Percentiles rank a stretch among this genome's conserved stretches.
phyloP scores from a whole-genome alignment of 1,284 basidiomycete genomes.

The Coniferiporia weirii region DNA sequence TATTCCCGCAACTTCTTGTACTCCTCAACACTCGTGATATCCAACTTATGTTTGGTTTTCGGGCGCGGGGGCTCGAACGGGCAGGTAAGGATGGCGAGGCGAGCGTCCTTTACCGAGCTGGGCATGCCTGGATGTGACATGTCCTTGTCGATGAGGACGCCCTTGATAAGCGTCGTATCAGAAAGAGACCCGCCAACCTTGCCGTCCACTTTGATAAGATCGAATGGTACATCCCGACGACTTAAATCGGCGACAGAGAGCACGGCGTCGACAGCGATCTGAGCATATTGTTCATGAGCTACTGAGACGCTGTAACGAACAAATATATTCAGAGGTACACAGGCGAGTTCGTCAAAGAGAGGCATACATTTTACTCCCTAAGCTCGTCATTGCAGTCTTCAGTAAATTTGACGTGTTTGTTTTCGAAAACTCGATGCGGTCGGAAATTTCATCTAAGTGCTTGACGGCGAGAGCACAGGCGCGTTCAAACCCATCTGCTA shows the following conservation, averaged over 20 bases:
- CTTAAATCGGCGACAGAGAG: conserved; percentile 93
- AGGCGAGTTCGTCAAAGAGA: background rate
- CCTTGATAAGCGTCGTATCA: conserved; percentile 89
- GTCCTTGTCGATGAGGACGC: conserved; percentile 98
- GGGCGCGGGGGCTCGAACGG: conserved; percentile 98
- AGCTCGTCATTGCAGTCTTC: conserved; percentile 93
- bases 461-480: conserved; percentile 43
- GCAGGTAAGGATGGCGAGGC: conserved; percentile 95
- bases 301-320: conserved; percentile 77
- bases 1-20: conserved; percentile 94
- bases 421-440: conserved; percentile 81
- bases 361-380: conserved; percentile 92
- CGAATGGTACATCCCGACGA: conserved; percentile 94
- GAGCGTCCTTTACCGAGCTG: conserved; percentile 79
- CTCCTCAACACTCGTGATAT: conserved; percentile 97
- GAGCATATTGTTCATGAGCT: conserved; percentile 91
- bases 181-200: conserved; percentile 97
- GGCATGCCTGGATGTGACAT: conserved; percentile 99
- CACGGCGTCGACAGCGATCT: conserved; percentile 97
- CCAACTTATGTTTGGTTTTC: conserved; percentile 99
- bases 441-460: conserved; percentile 91
- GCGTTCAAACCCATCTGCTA: conserved; percentile 25
- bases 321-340: conserved; percentile 5
- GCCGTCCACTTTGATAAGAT: conserved; percentile 98
- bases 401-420: conserved; percentile 83